These are phyloP conservation scores for Mariannaea sp. DNA, from an alignment of 2,329 filamentous ascomycete genomes.

Conservation along the genomic window DNA sequence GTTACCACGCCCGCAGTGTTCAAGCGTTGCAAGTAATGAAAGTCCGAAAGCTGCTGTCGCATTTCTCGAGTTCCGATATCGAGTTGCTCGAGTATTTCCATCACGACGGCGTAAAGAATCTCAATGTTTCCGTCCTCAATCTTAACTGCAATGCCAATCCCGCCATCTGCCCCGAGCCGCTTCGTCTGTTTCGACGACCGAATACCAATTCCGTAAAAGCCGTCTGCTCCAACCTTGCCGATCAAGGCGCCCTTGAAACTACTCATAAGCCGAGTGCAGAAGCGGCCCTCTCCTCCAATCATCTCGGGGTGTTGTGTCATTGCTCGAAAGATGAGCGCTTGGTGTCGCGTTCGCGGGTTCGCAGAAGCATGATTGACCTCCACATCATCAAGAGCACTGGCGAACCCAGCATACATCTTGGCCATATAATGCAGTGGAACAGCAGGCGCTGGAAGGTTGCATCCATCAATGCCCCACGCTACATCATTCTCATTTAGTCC, in stretches of 20 bases:
- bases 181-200: conserved; percentile 44
- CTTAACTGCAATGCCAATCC: conserved; percentile 52
- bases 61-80: conserved; percentile 42
- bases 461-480: conserved; percentile 52
- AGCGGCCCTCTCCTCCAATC: conserved; percentile 51
- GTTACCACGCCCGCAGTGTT: conserved; percentile 48
- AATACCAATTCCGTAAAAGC: conserved; percentile 52
- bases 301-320: conserved; percentile 50
- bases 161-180: conserved; percentile 43
- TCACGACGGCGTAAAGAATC: conserved; percentile 49
- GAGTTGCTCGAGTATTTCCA: conserved; percentile 51
- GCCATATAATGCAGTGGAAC: conserved; percentile 45
- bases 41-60: conserved; percentile 38
- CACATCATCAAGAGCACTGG: conserved; percentile 38
- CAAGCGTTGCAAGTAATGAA: conserved; percentile 41
- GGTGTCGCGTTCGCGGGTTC: conserved; percentile 23
- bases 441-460: conserved; percentile 53
- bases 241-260: conserved; percentile 45
- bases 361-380: not conserved
- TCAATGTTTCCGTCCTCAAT: conserved; percentile 53
- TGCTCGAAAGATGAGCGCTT: conserved; percentile 47
- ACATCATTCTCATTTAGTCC: conserved; percentile 39
- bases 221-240: conserved; percentile 56
- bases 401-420: conserved; percentile 45
- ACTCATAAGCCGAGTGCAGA: conserved; percentile 53